Percentiles rank a stretch among this genome's conserved stretches.
phyloP scores from a whole-genome alignment of 495 filamentous ascomycete species.

The Trypethelium eluteriae region DNA sequence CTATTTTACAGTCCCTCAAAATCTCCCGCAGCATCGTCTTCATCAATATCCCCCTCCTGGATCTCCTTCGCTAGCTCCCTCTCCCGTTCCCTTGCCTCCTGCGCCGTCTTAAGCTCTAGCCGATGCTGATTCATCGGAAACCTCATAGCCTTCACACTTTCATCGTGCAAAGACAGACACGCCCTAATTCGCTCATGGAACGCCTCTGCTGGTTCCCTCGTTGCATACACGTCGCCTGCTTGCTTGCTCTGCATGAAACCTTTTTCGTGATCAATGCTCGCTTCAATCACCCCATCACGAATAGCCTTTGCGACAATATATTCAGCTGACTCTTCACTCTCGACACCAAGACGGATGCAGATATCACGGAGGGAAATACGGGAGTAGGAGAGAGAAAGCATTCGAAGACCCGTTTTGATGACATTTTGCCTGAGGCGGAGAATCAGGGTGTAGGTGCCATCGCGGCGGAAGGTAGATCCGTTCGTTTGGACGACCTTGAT shows the following conservation, averaged over 20 bases:
- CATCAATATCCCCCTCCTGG: constrained; percentile 93
- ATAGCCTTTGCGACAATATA: constrained; percentile 99
- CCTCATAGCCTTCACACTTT: constrained; percentile 98
- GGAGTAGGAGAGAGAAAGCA: constrained; percentile 97
- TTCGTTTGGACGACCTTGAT: constrained; percentile 71
- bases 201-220: constrained; percentile 86
- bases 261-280: constrained; percentile 82
- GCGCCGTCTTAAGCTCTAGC: constrained; percentile 94
- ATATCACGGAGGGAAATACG: constrained; percentile 97
- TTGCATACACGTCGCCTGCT: constrained; percentile 88
- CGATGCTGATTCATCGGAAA: constrained; percentile 99
- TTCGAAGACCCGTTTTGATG: constrained; percentile 97
- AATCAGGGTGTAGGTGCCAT: constrained; percentile 92
- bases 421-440: constrained; percentile 93
- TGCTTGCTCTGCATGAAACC: constrained; percentile 99
- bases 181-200: constrained; percentile 95
- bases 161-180: constrained; percentile 84
- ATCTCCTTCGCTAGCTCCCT: constrained; percentile 98
- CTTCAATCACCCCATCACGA: constrained; percentile 95
- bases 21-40: constrained; percentile 92
- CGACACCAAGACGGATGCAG: constrained; percentile 85
- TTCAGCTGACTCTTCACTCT: constrained; percentile 90
- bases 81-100: constrained; percentile 92
- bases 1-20: constrained; percentile 83
- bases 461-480: constrained; percentile 75